Conservation (phyloP, 1,139 yeast genomes). For the Scheffersomyces illinoinensis region DNA sequence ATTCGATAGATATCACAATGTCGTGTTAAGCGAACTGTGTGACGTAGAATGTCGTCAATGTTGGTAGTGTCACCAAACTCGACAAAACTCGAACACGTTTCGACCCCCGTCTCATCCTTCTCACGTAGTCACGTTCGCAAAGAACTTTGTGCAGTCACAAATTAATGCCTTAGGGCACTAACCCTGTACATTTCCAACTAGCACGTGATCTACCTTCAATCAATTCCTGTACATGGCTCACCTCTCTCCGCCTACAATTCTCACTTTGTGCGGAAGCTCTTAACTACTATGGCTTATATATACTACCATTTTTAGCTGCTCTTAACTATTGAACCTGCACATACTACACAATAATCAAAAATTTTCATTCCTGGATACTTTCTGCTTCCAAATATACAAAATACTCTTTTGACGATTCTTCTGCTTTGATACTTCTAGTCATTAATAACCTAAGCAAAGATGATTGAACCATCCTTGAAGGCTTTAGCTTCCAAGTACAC, state of each 20-base stretch:
- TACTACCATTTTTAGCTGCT: background rate
- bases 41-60: background rate
- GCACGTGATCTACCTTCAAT: background rate
- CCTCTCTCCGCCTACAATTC: background rate
- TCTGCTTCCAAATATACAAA: background rate
- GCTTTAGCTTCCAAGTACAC: conserved; percentile 99
- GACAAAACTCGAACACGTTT: background rate
- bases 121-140: background rate
- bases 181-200: background rate
- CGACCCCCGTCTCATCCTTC: background rate
- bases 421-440: conserved; percentile 4
- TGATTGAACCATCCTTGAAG: conserved; percentile 99
- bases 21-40: background rate
- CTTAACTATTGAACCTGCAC: background rate
- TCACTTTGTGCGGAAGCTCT: background rate
- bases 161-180: background rate
- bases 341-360: background rate
- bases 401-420: background rate
- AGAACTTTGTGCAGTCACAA: background rate
- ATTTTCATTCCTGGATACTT: background rate
- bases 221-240: background rate
- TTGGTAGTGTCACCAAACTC: background rate
- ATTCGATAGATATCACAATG: background rate
- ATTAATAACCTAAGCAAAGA: conserved; percentile 28
- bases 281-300: background rate